phyloP scores from a whole-genome alignment of 352 stramenopile species.

The Phytophthora niederhauseri region DNA sequence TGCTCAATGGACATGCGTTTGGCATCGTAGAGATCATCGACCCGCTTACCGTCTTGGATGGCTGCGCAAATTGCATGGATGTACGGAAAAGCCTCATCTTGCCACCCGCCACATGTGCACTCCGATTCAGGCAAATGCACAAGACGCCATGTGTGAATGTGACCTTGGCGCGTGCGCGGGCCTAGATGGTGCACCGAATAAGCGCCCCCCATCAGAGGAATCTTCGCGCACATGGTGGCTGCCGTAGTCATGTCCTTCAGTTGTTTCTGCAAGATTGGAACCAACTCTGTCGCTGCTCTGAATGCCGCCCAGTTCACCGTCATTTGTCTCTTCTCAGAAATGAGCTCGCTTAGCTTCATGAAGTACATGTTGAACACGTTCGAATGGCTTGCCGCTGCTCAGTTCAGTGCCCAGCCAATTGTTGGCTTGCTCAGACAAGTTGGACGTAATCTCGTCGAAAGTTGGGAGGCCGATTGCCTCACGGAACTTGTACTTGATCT shows the following conservation, averaged over 20 bases:
- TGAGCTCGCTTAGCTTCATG: neutral
- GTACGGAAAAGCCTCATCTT: slow-evolving; percentile 18
- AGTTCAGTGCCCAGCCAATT: slow-evolving; percentile 21
- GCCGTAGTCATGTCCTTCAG: neutral
- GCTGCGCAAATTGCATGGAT: slow-evolving; percentile 14
- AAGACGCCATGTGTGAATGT: slow-evolving; percentile 8
- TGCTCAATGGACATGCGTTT: slow-evolving; percentile 4
- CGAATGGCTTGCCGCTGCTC: slow-evolving; percentile 9
- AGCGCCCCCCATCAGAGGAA: neutral
- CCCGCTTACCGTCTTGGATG: neutral
- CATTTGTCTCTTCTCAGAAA: neutral
- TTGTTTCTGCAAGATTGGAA: neutral
- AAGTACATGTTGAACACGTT: slow-evolving; percentile 13
- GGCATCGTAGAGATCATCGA: slow-evolving; percentile 12
- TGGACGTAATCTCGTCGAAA: slow-evolving; percentile 24
- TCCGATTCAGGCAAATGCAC: slow-evolving; percentile 7
- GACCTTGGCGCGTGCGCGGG: neutral
- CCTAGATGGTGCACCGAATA: neutral
- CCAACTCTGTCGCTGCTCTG: neutral
- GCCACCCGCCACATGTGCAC: slow-evolving; percentile 17
- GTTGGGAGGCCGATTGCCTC: slow-evolving; percentile 14
- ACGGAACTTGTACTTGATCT: slow-evolving; percentile 23
- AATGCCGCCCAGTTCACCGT: neutral
- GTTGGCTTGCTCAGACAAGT: slow-evolving; percentile 27
- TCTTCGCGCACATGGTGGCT: neutral